phyloP scores from a whole-genome alignment of 768 basidiomycete species.

The Leccinum broughii region DNA sequence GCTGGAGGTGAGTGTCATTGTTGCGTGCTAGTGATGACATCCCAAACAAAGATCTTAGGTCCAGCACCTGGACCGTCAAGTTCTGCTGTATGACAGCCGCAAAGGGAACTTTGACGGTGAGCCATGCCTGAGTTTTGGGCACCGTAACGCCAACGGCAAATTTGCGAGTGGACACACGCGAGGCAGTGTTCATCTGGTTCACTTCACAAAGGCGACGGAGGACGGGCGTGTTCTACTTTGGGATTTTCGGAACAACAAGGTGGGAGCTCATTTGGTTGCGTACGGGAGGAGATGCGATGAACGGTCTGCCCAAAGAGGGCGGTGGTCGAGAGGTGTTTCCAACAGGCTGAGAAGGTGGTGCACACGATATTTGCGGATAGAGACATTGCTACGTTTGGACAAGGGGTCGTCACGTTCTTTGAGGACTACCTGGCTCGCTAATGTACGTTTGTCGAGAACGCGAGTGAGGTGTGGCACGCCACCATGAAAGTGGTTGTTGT shows the following conservation, averaged over 20 bases:
- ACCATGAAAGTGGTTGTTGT: slow-evolving; percentile 13
- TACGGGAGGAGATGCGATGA: slow-evolving; percentile 18
- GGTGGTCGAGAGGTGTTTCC: slow-evolving; percentile 34
- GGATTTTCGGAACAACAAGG: slow-evolving; percentile 52
- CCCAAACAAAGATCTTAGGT: slow-evolving; percentile 37
- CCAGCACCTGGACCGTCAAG: slow-evolving; percentile 49
- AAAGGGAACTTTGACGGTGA: slow-evolving; percentile 38
- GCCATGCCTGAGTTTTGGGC: slow-evolving; percentile 48
- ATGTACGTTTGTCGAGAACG: slow-evolving; percentile 10
- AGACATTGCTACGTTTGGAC: slow-evolving; percentile 44
- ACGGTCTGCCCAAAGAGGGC: slow-evolving; percentile 35
- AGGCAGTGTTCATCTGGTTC: slow-evolving; percentile 41
- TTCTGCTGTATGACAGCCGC: slow-evolving; percentile 49
- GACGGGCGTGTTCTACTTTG: slow-evolving; percentile 47
- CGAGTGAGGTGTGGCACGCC: slow-evolving; percentile 16
- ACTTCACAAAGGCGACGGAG: slow-evolving; percentile 47
- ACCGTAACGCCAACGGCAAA: slow-evolving; percentile 30
- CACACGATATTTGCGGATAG: slow-evolving; percentile 43
- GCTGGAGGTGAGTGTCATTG: slow-evolving; percentile 44
- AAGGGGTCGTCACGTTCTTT: slow-evolving; percentile 40
- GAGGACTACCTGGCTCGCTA: slow-evolving; percentile 30
- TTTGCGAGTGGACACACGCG: slow-evolving; percentile 33
- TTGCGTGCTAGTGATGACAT: slow-evolving; percentile 9
- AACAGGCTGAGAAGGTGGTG: slow-evolving; percentile 36
- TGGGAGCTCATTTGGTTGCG: slow-evolving; percentile 26